phyloP scores from a whole-genome alignment of 2,329 filamentous ascomycete species.

The Fusarium azukiicola region DNA sequence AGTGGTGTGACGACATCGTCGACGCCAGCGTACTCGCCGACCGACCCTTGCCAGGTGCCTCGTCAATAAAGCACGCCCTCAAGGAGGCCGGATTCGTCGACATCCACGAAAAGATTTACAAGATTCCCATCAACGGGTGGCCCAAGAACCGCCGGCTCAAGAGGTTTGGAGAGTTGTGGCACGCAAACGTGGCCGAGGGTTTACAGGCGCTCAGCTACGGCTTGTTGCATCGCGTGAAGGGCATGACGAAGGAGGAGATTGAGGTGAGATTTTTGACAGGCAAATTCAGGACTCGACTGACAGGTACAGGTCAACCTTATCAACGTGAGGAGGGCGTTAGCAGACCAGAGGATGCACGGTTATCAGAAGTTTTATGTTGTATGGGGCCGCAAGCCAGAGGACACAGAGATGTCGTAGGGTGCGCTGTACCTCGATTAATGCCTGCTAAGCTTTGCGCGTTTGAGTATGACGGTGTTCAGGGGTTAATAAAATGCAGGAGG shows the following conservation, averaged over 20 bases:
- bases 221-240: constrained; percentile 21
- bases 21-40: constrained; percentile 23
- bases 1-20: constrained; percentile 24
- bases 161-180: constrained; percentile 26
- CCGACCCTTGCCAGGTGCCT: constrained; percentile 17
- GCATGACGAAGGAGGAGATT: constrained; percentile 25
- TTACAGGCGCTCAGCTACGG: constrained; percentile 26
- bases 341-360: constrained; percentile 27
- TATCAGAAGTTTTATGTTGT: constrained; percentile 28
- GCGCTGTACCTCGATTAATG: neutral
- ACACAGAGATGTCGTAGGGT: neutral
- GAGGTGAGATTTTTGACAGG: constrained; percentile 13
- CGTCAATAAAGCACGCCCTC: constrained; percentile 19
- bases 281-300: neutral
- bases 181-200: constrained; percentile 18
- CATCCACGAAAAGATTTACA: constrained; percentile 27
- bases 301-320: constrained; percentile 22
- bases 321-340: constrained; percentile 23
- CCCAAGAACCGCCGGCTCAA: constrained; percentile 31
- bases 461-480: neutral
- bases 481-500: too few species aligned
- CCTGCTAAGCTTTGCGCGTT: neutral
- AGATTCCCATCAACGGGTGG: constrained; percentile 28
- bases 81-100: constrained; percentile 21
- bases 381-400: constrained; percentile 22